Evolutionary conservation across 768 basidiomycete genomes (phyloP).

Genomic region (Amanita pseudoporphyria): DNA sequence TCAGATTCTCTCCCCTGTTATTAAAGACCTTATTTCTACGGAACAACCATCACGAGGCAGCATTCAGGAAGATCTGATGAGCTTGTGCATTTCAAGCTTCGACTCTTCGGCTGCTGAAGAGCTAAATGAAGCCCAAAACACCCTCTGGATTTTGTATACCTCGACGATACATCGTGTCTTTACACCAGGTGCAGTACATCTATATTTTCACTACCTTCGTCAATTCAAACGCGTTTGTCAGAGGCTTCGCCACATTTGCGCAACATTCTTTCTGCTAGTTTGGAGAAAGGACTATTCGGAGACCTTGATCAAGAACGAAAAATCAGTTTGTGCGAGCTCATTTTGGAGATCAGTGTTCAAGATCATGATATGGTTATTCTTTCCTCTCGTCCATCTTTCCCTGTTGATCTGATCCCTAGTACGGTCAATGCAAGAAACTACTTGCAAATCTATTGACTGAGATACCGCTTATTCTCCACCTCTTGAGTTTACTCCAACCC

Average conservation of each 20-base stretch:
- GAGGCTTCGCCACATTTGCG: slow-evolving; percentile 31
- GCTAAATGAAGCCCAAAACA: slow-evolving; percentile 33
- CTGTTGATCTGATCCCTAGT: slow-evolving; percentile 24
- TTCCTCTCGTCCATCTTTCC: slow-evolving; percentile 4
- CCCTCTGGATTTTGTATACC: slow-evolving; percentile 44
- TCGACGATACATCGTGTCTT: slow-evolving; percentile 35
- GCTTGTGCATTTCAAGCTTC: slow-evolving; percentile 39
- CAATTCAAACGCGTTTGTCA: slow-evolving; percentile 14
- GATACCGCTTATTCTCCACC: slow-evolving; percentile 38
- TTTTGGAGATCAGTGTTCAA: slow-evolving; percentile 45
- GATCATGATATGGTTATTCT: slow-evolving; percentile 38
- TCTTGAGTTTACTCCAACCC: slow-evolving; percentile 44
- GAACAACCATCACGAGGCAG: neutral
- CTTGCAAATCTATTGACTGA: slow-evolving; percentile 41
- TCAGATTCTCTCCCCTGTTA: slow-evolving; percentile 47
- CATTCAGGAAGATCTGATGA: slow-evolving; percentile 24
- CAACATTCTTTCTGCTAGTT: slow-evolving; percentile 28
- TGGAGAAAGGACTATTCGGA: slow-evolving; percentile 49
- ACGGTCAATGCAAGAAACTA: slow-evolving; percentile 33
- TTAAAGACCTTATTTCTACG: slow-evolving; percentile 28
- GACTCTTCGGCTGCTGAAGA: slow-evolving; percentile 34
- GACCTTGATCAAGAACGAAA: slow-evolving; percentile 43
- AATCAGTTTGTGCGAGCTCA: slow-evolving; percentile 39
- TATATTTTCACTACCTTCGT: neutral
- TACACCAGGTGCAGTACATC: slow-evolving; percentile 30